Evolutionary conservation across 768 basidiomycete species (phyloP), one percentile per base, ranked within the genome.

Genomic region (Symmetrospora coprosmae): DNA sequence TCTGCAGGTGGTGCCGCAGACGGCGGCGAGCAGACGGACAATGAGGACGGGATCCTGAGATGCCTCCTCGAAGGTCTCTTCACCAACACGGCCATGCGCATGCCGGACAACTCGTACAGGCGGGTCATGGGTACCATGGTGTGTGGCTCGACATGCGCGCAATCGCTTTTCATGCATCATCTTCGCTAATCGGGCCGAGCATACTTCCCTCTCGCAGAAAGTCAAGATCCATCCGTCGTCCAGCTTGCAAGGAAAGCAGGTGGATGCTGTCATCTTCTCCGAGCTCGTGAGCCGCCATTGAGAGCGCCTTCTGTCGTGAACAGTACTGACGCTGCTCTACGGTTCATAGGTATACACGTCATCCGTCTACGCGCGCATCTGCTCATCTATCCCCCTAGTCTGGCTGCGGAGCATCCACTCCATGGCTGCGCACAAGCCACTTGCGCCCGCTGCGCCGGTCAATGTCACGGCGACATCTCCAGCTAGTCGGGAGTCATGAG

Each of bases 171-270:
- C 31, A 40, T 37, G 80, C 73, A 19, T 51, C 34, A 23, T 38
- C n/a, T n/a, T n/a, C 40, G 56, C 56, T 28, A 38, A 28, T 37
- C 60, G 49, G 21, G 6, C 52, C 51, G 23, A 31, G 41, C 16
- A n/a, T 27, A 17, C 3, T 30, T 9, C 1, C 39, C 40, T 17
- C 27, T 45, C 49, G 43, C 62, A 71, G 87, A 72, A 79, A 23
- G 78, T 97, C 60, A 92, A 91, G 71, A 85, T 99, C 21, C 89
- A 97, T 69, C 94, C 92, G 0, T 80, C 85, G 30, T 96, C 91
- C 30, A 78, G 80, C 2, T 69, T 97, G 67, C 80, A 79, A 66
- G 83, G 85, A 65, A 87, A 85, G 69, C 87, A 86, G 70, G 80
- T 82, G 0, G 82, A 82, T 0, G 87, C 84, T 4, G 88, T 99